Percentiles rank a stretch among this genome's conserved stretches.
Conservation (phyloP, 306 rosid genomes). For the Quercus aquifolioides region DNA sequence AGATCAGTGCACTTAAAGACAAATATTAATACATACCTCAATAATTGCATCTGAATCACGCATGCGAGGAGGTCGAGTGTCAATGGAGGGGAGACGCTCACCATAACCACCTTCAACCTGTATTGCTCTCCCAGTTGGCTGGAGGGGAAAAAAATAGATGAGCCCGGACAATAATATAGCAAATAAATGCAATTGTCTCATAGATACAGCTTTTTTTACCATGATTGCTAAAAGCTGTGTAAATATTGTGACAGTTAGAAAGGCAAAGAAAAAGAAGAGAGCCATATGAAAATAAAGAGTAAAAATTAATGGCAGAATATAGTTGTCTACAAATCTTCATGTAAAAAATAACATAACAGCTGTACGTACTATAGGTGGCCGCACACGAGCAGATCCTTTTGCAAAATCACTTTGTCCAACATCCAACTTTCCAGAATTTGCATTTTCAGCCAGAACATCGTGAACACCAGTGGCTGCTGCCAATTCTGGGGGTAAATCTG, state of each 20-base stretch:
- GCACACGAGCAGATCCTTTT: slow-evolving; percentile 63
- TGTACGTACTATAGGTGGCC: slow-evolving; percentile 75
- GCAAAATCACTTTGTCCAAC: slow-evolving; percentile 55
- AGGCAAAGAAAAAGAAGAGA: neutral
- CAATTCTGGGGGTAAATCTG: slow-evolving; percentile 98
- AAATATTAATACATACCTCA: slow-evolving; percentile 61
- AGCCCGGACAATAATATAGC: slow-evolving; percentile 2
- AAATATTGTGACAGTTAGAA: neutral
- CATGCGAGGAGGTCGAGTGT: slow-evolving; percentile 86
- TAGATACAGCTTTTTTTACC: neutral
- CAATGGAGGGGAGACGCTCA: slow-evolving; percentile 95
- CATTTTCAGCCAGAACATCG: slow-evolving; percentile 52
- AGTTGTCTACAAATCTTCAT: neutral
- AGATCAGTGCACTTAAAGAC: slow-evolving; percentile 7
- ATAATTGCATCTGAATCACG: slow-evolving; percentile 99
- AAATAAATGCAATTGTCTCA: neutral
- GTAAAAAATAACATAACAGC: neutral
- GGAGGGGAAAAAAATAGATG: slow-evolving; percentile 26
- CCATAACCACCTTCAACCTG: slow-evolving; percentile 98
- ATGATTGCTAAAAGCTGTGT: neutral
- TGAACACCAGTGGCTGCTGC: slow-evolving; percentile 91
- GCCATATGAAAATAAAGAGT: neutral
- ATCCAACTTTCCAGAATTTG: slow-evolving; percentile 55
- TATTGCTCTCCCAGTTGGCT: slow-evolving; percentile 99
- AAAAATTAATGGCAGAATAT: neutral